Conservation (phyloP, 2,329 filamentous ascomycete species). For the Apiospora marii region DNA sequence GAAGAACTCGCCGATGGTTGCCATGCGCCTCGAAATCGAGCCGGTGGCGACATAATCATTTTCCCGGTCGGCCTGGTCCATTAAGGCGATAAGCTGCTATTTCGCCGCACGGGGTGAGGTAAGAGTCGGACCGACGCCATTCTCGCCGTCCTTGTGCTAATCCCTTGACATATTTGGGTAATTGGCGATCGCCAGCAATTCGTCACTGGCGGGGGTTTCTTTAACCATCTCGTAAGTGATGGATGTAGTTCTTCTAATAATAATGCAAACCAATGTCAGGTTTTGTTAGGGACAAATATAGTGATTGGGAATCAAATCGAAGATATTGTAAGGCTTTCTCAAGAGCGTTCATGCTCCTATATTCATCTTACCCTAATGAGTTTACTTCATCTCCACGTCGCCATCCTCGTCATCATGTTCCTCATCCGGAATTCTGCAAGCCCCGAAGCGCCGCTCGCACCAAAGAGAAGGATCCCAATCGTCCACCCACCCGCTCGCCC, state of each 20-base stretch:
- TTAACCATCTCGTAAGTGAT: background rate
- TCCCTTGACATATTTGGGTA: background rate
- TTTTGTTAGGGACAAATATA: background rate
- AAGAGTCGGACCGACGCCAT: background rate
- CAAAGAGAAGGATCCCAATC: background rate
- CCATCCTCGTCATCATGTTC: background rate
- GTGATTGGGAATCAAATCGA: background rate
- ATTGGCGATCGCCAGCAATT: background rate
- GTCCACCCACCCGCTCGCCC: background rate
- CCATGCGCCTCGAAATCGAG: background rate
- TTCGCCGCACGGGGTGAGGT: no score
- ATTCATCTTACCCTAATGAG: background rate
- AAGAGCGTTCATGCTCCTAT: background rate
- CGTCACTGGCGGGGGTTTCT: background rate
- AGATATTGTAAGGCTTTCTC: background rate
- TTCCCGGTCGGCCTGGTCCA: background rate
- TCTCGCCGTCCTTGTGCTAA: background rate
- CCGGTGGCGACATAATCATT: background rate
- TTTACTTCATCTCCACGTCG: background rate
- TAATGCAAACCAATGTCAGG: background rate
- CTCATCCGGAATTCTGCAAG: background rate
- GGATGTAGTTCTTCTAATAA: background rate
- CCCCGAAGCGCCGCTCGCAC: background rate
- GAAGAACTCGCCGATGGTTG: conserved; percentile 14
- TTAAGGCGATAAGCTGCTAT: background rate